These are phyloP conservation scores for Claviceps lovelessii DNA, from an alignment of 2,329 filamentous ascomycete species.

Conservation along the genomic window DNA sequence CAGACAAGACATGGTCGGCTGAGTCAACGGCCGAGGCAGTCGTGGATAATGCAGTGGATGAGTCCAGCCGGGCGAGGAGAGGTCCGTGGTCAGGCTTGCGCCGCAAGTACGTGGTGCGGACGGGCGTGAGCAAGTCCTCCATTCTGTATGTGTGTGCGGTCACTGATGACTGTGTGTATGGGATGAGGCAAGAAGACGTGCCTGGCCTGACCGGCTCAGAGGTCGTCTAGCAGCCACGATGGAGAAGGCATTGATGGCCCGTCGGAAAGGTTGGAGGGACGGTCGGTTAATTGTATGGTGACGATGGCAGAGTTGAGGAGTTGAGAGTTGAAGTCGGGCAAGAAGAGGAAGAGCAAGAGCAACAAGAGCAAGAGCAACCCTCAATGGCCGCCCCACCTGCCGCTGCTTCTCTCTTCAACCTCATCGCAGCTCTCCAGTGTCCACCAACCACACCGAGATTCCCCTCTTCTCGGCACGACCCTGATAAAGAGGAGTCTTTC, in stretches of 20 bases:
- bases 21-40: conserved; percentile 12
- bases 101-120: conserved; percentile 37
- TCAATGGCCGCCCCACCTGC: not conserved
- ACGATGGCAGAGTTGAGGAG: not conserved
- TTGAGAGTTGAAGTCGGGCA: not conserved
- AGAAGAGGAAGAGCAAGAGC: too few relatives aligned
- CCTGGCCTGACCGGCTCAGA: not conserved
- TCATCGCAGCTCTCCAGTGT: not conserved
- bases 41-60: conserved; percentile 6
- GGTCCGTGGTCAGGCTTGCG: conserved; percentile 20
- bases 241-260: not conserved
- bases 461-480: not conserved
- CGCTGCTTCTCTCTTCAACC: not conserved
- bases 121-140: conserved; percentile 41
- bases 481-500: not conserved
- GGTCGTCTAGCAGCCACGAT: not conserved
- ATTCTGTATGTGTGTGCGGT: conserved; percentile 19
- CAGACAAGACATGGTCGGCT: conserved; percentile 40
- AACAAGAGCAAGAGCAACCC: not conserved
- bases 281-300: not conserved
- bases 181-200: too few relatives aligned
- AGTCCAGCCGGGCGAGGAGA: conserved; percentile 23
- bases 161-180: too few relatives aligned
- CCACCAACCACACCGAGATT: not conserved
- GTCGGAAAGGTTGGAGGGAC: not conserved